Base-by-base conservation (phyloP, 768 basidiomycete genomes). In the Boletellus ananiceps region DNA sequence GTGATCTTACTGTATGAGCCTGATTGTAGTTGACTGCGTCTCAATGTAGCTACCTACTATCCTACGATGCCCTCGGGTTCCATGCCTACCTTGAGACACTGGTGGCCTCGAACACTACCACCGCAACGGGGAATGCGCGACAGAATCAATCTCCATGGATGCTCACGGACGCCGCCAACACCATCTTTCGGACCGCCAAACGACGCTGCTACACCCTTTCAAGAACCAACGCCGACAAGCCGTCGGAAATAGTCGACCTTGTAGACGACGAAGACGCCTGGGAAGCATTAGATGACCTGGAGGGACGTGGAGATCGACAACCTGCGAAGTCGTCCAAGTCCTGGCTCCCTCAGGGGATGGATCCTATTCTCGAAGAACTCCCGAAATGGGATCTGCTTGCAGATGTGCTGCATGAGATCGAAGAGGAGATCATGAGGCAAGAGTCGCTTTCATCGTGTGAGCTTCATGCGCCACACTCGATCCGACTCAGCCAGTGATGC, bases 341-440 rank as follows among this genome's bases (percentile, higher is more conserved):
- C 19, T 89, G 91, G 85, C 62, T 92, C 18, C 88, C 93, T 0
- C 74, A 79, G 9, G 84, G 82, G 1, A 82, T 94, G 66, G 82
- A 91, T 39, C 89, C 92, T 0, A 81, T 93, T 0, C 73, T 97
- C 19, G 96, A 98, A 68, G 96, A 98, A 61, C 77, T 89, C 38
- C 94, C 94, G 0, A 99, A 99, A 65, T 98, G 96, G 95, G 78
- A 78, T 48, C 64, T 94, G 8, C 70, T 99, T 12, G 78, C 84
- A 0, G 88, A 92, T n/a, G 78, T 94, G 0, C 65, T 99, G 38
- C 76, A 90, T 44, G 96, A 99, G 69, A 86, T 93, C 2, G 96
- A 98, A 66, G 83, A 83, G 51, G 90, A 93, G 56, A 84, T 88
- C 27, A 72, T 88, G 50, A 73, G 82, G 37, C 77, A 81, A 52